These are phyloP conservation scores for Cryptomeria japonica DNA, from an alignment of 75 land plant species.

Conservation along the genomic window DNA sequence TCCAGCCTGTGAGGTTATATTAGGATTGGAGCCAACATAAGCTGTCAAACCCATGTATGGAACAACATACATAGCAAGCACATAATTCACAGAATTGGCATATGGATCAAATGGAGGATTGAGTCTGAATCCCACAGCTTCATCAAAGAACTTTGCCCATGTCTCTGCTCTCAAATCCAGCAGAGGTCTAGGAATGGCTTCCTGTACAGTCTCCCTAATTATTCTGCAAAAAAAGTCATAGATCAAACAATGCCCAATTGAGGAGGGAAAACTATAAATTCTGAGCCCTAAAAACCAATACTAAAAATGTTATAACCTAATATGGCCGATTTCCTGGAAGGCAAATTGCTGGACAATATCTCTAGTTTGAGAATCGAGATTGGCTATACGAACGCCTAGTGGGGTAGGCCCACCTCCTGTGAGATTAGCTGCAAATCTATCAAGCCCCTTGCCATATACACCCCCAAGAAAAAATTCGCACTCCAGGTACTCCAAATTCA, in stretches of 20 bases:
- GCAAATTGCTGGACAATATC: conserved; percentile 23
- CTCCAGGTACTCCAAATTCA: conserved; percentile 50
- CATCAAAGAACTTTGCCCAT: conserved; percentile 30
- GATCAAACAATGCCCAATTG: neutral
- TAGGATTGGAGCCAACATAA: conserved; percentile 46
- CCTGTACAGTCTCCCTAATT: conserved; percentile 19
- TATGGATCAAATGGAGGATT: conserved; percentile 58
- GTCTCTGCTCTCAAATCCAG: conserved; percentile 31
- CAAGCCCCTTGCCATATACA: conserved; percentile 26
- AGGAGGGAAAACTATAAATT: neutral
- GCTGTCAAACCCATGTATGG: conserved; percentile 53
- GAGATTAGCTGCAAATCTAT: conserved; percentile 16
- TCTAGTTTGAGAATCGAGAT: conserved; percentile 17
- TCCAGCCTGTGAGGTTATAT: conserved; percentile 19
- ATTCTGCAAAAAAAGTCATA: conserved; percentile 20
- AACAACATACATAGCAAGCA: conserved; percentile 39
- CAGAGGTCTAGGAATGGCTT: conserved; percentile 41
- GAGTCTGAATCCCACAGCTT: conserved; percentile 34
- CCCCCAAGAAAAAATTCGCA: conserved; percentile 31
- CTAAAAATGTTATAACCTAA: conserved; percentile 11
- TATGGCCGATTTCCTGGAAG: conserved; percentile 41
- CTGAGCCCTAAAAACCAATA: no score
- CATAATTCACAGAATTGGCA: conserved; percentile 32
- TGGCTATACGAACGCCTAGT: conserved; percentile 33
- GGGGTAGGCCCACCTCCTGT: conserved; percentile 32